A percentile compares a stretch with the other conserved stretches of the same genome.
These are phyloP conservation scores for Aspergillus sojae DNA, from an alignment of 2,329 filamentous ascomycete species.

Conservation along the genomic window DNA sequence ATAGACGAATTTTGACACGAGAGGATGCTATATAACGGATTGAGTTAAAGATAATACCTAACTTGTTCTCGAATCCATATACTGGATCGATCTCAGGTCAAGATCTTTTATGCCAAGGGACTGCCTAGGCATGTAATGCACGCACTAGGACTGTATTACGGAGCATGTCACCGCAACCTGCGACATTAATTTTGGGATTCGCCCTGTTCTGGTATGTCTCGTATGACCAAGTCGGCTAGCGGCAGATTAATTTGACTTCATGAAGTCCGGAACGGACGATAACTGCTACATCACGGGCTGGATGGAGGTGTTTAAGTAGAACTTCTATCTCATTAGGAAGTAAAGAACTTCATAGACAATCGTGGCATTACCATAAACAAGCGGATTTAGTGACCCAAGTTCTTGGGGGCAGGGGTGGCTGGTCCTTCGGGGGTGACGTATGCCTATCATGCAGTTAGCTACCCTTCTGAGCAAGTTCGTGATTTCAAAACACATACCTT, in stretches of 20 bases:
- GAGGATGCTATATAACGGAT: neutral
- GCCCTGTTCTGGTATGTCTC: neutral
- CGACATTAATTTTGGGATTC: neutral
- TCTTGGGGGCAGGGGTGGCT: conserved; percentile 56
- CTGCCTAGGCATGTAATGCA: neutral
- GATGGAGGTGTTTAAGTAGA: neutral
- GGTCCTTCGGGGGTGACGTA: conserved; percentile 71
- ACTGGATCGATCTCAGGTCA: neutral
- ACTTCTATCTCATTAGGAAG: neutral
- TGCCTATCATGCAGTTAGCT: conserved; percentile 44
- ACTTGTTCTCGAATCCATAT: neutral
- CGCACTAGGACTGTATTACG: neutral
- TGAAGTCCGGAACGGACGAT: neutral
- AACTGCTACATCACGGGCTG: neutral
- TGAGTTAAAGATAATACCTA: neutral
- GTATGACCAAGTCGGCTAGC: neutral
- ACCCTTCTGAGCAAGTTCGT: neutral
- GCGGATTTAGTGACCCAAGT: conserved; percentile 37
- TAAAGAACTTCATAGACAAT: neutral
- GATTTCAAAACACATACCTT: conserved; percentile 43
- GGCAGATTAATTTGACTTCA: neutral
- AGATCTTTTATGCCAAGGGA: neutral
- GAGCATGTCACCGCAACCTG: neutral
- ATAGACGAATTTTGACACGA: no score
- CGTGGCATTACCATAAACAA: neutral